A percentile compares a stretch with the other conserved stretches of the same genome.
These are phyloP conservation scores for Fusarium nisikadoi DNA, from an alignment of 2,329 filamentous ascomycete species.

Conservation along the genomic window DNA sequence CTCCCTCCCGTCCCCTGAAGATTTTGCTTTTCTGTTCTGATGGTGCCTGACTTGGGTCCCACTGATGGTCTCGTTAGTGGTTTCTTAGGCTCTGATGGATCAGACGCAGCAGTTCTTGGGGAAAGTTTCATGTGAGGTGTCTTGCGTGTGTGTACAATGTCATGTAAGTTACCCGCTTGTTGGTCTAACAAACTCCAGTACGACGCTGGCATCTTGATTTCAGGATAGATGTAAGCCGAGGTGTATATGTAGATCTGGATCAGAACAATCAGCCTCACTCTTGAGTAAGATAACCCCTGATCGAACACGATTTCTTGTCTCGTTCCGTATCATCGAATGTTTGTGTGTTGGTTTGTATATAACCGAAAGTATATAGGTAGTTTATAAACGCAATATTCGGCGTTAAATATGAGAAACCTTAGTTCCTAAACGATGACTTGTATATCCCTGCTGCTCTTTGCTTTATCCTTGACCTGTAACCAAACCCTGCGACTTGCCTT, in stretches of 20 bases:
- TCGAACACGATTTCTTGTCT: neutral
- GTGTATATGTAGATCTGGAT: neutral
- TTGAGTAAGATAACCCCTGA: neutral
- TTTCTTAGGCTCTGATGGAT: constrained; percentile 18
- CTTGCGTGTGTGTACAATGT: constrained; percentile 15
- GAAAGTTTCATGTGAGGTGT: constrained; percentile 17
- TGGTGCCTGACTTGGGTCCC: constrained; percentile 37
- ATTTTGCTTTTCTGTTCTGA: constrained; percentile 26
- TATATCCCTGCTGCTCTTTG: constrained; percentile 12
- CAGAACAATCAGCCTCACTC: neutral
- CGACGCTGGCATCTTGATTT: constrained; percentile 10
- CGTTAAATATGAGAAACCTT: constrained; percentile 11
- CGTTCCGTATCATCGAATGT: neutral
- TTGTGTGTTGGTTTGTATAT: neutral
- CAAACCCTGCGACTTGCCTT: constrained; percentile 33
- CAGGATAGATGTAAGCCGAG: neutral
- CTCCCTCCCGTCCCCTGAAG: constrained; percentile 27
- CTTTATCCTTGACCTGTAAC: constrained; percentile 37
- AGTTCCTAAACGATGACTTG: constrained; percentile 17
- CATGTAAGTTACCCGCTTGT: constrained; percentile 1
- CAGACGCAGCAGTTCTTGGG: constrained; percentile 1
- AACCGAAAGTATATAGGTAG: neutral
- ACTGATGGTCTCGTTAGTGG: constrained; percentile 31
- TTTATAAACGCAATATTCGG: constrained; percentile 8
- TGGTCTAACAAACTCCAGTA: constrained; percentile 1